Base-by-base conservation (phyloP, 768 basidiomycete genomes). In the Sarcodon sp. region DNA sequence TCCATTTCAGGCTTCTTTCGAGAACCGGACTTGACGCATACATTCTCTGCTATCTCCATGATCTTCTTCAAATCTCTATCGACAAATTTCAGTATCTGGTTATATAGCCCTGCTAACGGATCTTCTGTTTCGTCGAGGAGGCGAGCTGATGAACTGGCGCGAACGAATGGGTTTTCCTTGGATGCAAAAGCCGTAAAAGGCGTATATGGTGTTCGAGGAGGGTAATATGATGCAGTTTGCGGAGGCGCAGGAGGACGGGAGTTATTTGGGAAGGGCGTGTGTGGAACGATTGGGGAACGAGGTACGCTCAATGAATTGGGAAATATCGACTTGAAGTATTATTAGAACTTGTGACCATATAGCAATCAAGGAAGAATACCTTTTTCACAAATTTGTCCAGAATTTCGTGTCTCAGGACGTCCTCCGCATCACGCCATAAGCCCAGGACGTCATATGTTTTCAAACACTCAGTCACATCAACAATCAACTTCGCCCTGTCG, bases 341-440 rank as follows among this genome's bases (percentile, higher is more conserved):
- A 12, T 46, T 43, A 41, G 16, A 44, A 10, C 21, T n/a, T 21
- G 18, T 16, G 33, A 34, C 13, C 13, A 13, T 16, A 13, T 41
- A 33, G 10, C 15, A 34, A 32, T 27, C 5, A 39, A 37, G 41
- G n/a, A 33, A n/a, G 55, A 61, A 35, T 47, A 84, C 91, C 71
- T 86, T 85, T 56, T 76, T 80, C 7, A 91, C 72, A 56, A 92
- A 93, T 11, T 72, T 73, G 1, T 77, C 76, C 34, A 91, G 73
- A 35, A 96, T 67, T 39, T 83, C 78, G 46, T 68, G 69, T 48
- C 83, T 71, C 45, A 97, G 65, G 13, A 96, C 80, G 50, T 91
- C 87, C 64, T 94, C 93, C 1, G 92, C 94, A 53, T 87, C 81
- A 55, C 78, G 67, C 87, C 88, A 91, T 7, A 90, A 75, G 10